Evolutionary conservation across 805 yeast genomes (phyloP), one percentile per base, ranked within the genome.

Genomic region (Zygosaccharomyces gambellarensis): DNA sequence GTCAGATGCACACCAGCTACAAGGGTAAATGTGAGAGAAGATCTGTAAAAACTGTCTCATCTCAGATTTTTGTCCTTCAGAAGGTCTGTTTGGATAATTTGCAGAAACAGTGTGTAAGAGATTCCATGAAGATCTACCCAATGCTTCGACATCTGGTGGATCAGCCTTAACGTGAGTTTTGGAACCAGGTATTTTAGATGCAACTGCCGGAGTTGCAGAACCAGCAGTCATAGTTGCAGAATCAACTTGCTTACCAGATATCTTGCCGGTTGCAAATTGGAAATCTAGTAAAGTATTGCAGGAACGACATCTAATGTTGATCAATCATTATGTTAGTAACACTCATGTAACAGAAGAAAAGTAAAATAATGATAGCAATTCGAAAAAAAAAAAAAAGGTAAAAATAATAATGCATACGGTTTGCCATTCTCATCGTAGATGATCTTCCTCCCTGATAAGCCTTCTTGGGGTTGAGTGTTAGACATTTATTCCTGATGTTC

Each of bases 121-220:
- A 1, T 96, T 88, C 99, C 99, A 94, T 2, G 97, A 82, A 0
- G 96, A 81, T 43, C 82, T 74, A 0, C 99, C 99, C 4, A 94
- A 67, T 52, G 76, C 74, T 46, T 76, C 83, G 3, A 86, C 92
- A 69, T 90, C 97, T 0, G 98, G 90, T 1, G 99, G 99, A 54
- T 85, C 82, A 27, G 79, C 83, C 46, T 74, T 71, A 2, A 67
- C 53, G 52, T 75, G 72, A 1, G 65, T 59, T 17, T 56, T 58
- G 9, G 69, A 49, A n/a, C 61, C 58, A 5, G 63, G 59, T 14
- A 55, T 59, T 31, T 40, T 49, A 22, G 47, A 52, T 41, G 36
- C 44, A 43, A 51, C 52, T 39, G 54, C 43, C 31, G 46, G 21
- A 9, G 32, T 51, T n/a, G 51, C 51, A 12, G 60, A 50, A 11